Base-by-base conservation (phyloP, 2,329 filamentous ascomycete species). In the Sarocladium kiliense region DNA sequence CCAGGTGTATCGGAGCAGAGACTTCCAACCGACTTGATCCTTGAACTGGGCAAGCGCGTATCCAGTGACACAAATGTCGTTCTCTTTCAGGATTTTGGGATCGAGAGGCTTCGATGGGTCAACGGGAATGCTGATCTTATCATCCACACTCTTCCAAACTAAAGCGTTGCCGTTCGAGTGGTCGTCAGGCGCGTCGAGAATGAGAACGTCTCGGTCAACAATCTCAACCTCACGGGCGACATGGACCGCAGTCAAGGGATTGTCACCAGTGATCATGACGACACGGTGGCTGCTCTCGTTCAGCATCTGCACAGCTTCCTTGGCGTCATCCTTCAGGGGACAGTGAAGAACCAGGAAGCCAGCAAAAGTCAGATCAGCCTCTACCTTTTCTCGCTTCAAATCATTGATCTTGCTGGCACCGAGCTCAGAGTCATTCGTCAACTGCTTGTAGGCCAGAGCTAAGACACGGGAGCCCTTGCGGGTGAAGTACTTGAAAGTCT, bases 241-340 rank as follows among this genome's bases (percentile, higher is more conserved):
- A 67, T 99, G 93, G 11, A 96, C 90, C 61, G 94, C 94, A 39
- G 94, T 99, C 54, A 99, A 80, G 12, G 94, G 93, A 70, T 99
- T 99, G 71, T 99, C 94, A 68, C 94, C 94, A 58, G 94, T 99
- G 62, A 99, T 99, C 94, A 99, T 99, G 63, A 99, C 89, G 47
- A 96, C 91, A 63, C 94, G 90, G 71, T 99, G 94, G 74, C 92
- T 97, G 73, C 93, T 97, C 77, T 99, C 94, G 68, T 97, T 99
- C 63, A 99, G 81, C 91, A 97, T 97, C 61, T 88, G 90, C 39
- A 99, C 90, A 37, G 94, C 86, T 69, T 94, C 87, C 73, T 95
- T 89, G 47, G 94, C 94, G 69, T 99, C 94, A 25, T 96, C 92
- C 74, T 99, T 99, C 56, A 99, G 79, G 4, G 94, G 94, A 65